Percentiles rank a stretch among this genome's conserved stretches.
phyloP scores from a whole-genome alignment of 2,329 filamentous ascomycete genomes.

The Aspergillus latus region DNA sequence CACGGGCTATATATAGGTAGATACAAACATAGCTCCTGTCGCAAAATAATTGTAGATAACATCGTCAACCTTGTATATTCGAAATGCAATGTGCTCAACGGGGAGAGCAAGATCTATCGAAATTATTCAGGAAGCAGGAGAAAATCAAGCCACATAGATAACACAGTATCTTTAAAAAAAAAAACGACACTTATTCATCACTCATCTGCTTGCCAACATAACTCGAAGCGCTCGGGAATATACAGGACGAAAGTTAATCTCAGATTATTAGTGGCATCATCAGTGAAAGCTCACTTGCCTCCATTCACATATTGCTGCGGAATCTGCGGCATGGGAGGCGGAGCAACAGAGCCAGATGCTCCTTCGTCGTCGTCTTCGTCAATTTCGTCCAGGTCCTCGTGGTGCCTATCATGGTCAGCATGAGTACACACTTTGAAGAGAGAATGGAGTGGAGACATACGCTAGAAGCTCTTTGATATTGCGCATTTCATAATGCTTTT shows the following conservation, averaged over 20 bases:
- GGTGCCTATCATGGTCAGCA: constrained; percentile 48
- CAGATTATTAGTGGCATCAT: too few species aligned
- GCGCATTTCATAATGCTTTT: constrained; percentile 99
- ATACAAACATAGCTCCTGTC: background rate
- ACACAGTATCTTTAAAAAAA: constrained; percentile 5
- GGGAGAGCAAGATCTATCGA: constrained; percentile 1
- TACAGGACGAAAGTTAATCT: constrained; percentile 16
- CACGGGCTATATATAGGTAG: constrained; percentile 5
- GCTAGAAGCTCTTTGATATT: constrained; percentile 86
- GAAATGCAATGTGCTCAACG: background rate
- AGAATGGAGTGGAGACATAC: constrained; percentile 44
- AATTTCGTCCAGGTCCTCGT: constrained; percentile 63
- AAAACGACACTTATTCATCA: constrained; percentile 1
- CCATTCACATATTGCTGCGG: constrained; percentile 31
- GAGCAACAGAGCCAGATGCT: constrained; percentile 21
- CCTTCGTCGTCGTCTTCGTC: constrained; percentile 58
- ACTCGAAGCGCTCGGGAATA: constrained; percentile 25
- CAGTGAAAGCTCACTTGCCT: constrained; percentile 17
- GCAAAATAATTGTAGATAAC: background rate
- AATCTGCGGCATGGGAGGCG: constrained; percentile 36
- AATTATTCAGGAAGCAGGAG: background rate
- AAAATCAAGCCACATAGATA: constrained; percentile 3
- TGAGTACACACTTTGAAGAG: background rate
- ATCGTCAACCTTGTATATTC: background rate
- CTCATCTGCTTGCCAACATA: constrained; percentile 5